phyloP scores from a whole-genome alignment of 768 basidiomycete species.

The Pisolithus sp. region DNA sequence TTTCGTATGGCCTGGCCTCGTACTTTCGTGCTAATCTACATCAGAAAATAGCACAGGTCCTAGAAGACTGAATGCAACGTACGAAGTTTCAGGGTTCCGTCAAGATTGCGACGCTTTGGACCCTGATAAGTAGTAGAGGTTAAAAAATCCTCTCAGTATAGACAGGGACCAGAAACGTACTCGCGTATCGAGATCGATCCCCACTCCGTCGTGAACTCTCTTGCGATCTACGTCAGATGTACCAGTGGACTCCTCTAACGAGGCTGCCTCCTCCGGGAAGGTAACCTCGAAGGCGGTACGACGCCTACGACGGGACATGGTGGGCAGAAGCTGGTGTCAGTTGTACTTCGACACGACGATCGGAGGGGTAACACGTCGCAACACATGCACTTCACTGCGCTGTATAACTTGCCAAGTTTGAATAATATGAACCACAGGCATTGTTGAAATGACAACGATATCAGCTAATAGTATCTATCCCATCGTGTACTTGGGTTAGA shows the following conservation, averaged over 20 bases:
- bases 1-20: conserved; percentile 23
- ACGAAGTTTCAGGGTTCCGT: conserved; percentile 13
- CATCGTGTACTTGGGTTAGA: conserved; percentile 5
- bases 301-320: conserved; percentile 37
- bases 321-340: conserved; percentile 1
- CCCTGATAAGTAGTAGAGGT: conserved; percentile 6
- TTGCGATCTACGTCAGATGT: conserved; percentile 26
- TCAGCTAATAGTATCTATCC: neutral
- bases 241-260: conserved; percentile 15
- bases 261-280: conserved; percentile 37
- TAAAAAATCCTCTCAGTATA: neutral
- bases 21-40: conserved; percentile 35
- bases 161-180: conserved; percentile 5
- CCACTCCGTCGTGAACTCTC: conserved; percentile 13
- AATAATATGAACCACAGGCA: conserved; percentile 7
- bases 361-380: no score
- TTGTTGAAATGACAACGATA: conserved; percentile 1
- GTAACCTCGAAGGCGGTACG: conserved; percentile 52
- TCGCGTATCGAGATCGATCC: conserved; percentile 4
- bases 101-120: conserved; percentile 24
- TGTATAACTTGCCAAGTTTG: neutral
- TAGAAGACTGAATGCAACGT: neutral
- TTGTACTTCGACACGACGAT: conserved; percentile 7
- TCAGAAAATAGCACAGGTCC: neutral
- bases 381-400: no score